These are phyloP conservation scores for Teratosphaeriaceae sp. DNA, from an alignment of 2,329 filamentous ascomycete genomes.

Conservation along the genomic window DNA sequence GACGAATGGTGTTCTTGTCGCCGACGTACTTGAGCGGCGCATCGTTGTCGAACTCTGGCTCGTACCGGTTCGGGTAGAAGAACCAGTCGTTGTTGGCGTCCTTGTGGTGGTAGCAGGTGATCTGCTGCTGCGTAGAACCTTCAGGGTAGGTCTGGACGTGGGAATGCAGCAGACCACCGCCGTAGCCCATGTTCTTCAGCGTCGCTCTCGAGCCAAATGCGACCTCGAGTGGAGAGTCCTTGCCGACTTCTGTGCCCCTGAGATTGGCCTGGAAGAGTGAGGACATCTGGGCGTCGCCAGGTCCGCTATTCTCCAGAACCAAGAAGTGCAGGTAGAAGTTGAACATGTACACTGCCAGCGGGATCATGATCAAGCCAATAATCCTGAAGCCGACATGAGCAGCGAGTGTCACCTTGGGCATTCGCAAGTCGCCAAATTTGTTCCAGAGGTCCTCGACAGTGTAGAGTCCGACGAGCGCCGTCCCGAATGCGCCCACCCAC, in stretches of 20 bases:
- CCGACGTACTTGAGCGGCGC: slow-evolving; percentile 65
- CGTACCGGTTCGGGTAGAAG: slow-evolving; percentile 85
- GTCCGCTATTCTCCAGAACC: slow-evolving; percentile 86
- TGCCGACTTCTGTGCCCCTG: slow-evolving; percentile 85
- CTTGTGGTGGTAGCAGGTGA: slow-evolving; percentile 99
- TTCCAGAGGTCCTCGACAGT: slow-evolving; percentile 96
- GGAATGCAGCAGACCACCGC: slow-evolving; percentile 90
- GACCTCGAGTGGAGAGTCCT: slow-evolving; percentile 88
- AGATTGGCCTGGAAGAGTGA: slow-evolving; percentile 98
- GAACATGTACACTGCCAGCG: slow-evolving; percentile 86
- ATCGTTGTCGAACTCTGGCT: slow-evolving; percentile 65
- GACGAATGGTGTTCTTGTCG: slow-evolving; percentile 70
- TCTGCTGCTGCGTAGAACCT: slow-evolving; percentile 88
- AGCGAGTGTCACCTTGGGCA: slow-evolving; percentile 73
- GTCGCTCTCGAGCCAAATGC: slow-evolving; percentile 84
- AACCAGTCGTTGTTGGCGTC: slow-evolving; percentile 99
- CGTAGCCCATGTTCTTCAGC: slow-evolving; percentile 99
- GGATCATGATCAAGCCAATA: slow-evolving; percentile 80
- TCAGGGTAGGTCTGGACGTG: slow-evolving; percentile 96
- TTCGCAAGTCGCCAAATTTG: slow-evolving; percentile 91
- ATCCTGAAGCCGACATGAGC: slow-evolving; percentile 76
- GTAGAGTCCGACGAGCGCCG: slow-evolving; percentile 89
- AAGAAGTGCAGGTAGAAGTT: slow-evolving; percentile 94
- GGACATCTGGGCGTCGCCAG: slow-evolving; percentile 99
- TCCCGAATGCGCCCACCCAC: slow-evolving; percentile 94